A percentile compares a stretch with the other conserved stretches of the same genome.
These are phyloP conservation scores for Fusarium torulosum DNA, from an alignment of 2,329 filamentous ascomycete genomes.

Conservation along the genomic window DNA sequence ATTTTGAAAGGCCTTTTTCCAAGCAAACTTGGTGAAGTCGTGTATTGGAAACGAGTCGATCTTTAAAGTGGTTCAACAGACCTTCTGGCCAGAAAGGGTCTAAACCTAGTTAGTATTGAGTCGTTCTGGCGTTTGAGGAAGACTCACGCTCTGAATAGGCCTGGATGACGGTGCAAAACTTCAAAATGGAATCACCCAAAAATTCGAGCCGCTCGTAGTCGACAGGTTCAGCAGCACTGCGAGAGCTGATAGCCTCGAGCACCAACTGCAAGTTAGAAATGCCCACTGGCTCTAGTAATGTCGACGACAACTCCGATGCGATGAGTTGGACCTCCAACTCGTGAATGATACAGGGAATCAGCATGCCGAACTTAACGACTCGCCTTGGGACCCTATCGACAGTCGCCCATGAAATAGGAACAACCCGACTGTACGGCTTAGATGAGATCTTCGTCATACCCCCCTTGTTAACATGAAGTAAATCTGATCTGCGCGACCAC, in stretches of 20 bases:
- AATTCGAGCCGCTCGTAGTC: slow-evolving; percentile 91
- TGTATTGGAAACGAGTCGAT: slow-evolving; percentile 78
- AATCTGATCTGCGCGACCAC: slow-evolving; percentile 69
- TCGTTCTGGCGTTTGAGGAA: rapidly evolving
- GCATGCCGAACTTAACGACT: slow-evolving; percentile 65
- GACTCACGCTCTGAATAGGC: slow-evolving; percentile 66
- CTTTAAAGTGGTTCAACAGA: slow-evolving; percentile 76
- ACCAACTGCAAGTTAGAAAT: slow-evolving; percentile 69
- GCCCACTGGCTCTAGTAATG: slow-evolving; percentile 55
- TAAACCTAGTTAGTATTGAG: slow-evolving; percentile 44
- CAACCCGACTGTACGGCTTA: slow-evolving; percentile 59
- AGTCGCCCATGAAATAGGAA: slow-evolving; percentile 63
- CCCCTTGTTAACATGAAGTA: slow-evolving; percentile 61
- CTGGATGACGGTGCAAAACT: slow-evolving; percentile 77
- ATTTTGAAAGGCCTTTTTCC: slow-evolving; percentile 75
- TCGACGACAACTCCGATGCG: slow-evolving; percentile 66
- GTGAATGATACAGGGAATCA: slow-evolving; percentile 80
- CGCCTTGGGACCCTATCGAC: slow-evolving; percentile 62
- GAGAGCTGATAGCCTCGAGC: slow-evolving; percentile 77
- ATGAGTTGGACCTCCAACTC: slow-evolving; percentile 75
- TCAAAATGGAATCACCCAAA: slow-evolving; percentile 86
- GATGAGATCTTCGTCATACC: slow-evolving; percentile 41
- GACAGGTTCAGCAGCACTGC: slow-evolving; percentile 67
- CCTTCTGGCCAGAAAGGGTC: slow-evolving; percentile 81
- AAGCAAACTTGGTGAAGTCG: slow-evolving; percentile 76